Evolutionary conservation across 108 stramenopile species (phyloP), one percentile per base, ranked within the genome.

Genomic region (Cylindrotheca fusiformis): DNA sequence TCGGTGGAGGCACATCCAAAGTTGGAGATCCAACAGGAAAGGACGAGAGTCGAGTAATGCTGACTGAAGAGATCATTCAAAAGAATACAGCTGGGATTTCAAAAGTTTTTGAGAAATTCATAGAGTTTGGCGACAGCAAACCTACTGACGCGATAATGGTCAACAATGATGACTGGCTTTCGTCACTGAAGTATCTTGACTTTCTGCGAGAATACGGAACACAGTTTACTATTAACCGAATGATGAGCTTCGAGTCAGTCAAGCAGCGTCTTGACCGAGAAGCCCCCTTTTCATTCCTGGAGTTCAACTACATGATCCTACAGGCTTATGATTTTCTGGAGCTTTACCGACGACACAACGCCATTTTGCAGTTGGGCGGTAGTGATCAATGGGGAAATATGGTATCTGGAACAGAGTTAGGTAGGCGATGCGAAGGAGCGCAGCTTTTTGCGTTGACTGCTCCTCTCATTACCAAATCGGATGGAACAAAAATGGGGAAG

Each of bases 371-470:
- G 69, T 67, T 99, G 46, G 99, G 99, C 12, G 99, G 99, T 31
- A 87, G 85, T 27, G 99, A 99, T 79, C 99, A 99, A 71, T 99
- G 99, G 99, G 99, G 99, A 1, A 99, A 99, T 67, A 99, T 99
- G 79, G 79, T 95, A 27, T 68, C 76, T 31, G 99, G 98, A 14
- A 86, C 95, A 5, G 99, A 99, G 64, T 77, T 99, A 18, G 94
- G 90, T 22, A 78, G 97, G 21, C 65, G 91, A 20, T 81, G 93
- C 24, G 95, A 91, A 52, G 74, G 79, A 26, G 88, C 72, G 8
- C 88, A 91, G 33, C 70, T 98, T 14, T 95, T 90, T 69, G 98
- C 95, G 2, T 67, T 99, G 54, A 99, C 99, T 17, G 97, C 97
- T 14, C 99, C 99, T 10, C 80, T 99, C 28, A 96, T 99, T 41